Evolutionary conservation across 139 green algal genomes (phyloP).

Genomic region (Chlamydomonas incerta): DNA sequence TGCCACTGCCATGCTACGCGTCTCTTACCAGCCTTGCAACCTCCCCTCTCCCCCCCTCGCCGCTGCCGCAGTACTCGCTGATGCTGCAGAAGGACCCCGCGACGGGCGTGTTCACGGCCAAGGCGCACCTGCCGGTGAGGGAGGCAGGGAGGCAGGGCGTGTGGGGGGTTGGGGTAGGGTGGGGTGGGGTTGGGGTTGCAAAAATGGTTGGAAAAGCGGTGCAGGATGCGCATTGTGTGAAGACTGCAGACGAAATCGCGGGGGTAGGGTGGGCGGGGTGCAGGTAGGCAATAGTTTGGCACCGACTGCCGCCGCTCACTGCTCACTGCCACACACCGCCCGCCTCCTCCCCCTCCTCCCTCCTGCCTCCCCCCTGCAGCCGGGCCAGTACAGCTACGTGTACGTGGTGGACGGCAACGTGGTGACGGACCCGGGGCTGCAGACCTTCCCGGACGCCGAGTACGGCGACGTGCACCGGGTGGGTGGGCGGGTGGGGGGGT

Average conservation of each 20-base stretch:
- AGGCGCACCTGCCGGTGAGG: conserved; percentile 42
- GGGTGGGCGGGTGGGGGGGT: not conserved
- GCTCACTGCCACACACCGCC: not conserved
- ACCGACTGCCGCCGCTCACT: too few relatives aligned
- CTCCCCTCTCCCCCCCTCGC: too few relatives aligned
- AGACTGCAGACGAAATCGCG: too few relatives aligned
- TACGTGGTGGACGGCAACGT: conserved; percentile 46
- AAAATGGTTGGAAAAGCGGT: not conserved
- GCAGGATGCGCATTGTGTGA: too few relatives aligned
- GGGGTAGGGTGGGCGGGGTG: too few relatives aligned
- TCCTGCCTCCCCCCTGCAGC: conserved; percentile 5
- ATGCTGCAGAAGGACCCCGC: conserved; percentile 44
- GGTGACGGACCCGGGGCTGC: conserved; percentile 26
- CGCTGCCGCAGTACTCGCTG: conserved; percentile 54
- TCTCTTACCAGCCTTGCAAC: too few relatives aligned
- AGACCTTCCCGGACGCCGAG: not conserved
- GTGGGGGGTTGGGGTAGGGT: not conserved
- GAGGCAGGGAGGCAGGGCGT: not conserved
- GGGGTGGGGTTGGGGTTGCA: not conserved
- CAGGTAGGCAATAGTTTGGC: too few relatives aligned
- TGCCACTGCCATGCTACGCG: too few relatives aligned
- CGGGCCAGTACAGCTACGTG: conserved; percentile 52
- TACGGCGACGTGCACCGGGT: conserved; percentile 35
- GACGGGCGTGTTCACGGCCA: conserved; percentile 29
- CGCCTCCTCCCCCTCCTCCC: not conserved